Conservation (phyloP, 495 filamentous ascomycete genomes). For the Baudoinia panamericana region DNA sequence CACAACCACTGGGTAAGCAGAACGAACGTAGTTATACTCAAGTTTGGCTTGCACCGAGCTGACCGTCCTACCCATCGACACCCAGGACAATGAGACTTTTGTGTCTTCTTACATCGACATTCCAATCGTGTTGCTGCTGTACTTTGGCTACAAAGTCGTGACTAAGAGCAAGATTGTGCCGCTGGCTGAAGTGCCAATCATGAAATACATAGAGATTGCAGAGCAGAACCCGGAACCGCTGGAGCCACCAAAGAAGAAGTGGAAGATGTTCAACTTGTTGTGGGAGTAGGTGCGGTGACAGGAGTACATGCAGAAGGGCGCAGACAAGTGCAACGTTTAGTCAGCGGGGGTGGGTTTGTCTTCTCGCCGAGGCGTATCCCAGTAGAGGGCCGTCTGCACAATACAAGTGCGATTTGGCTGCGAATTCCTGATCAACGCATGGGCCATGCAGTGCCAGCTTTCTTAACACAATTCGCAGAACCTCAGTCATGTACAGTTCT, state of each 20-base stretch:
- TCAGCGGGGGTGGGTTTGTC: no score
- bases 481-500: no score
- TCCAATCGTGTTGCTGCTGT: constrained; percentile 43
- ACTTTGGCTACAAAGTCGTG: constrained; percentile 41
- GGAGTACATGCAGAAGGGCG: no score
- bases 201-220: constrained; percentile 6
- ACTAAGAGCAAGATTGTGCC: constrained; percentile 37
- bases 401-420: no score
- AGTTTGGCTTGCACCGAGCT: background rate
- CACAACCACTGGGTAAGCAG: constrained; percentile 4
- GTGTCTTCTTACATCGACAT: constrained; percentile 50
- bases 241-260: background rate
- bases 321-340: no score
- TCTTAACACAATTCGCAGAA: no score
- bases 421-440: no score
- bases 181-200: constrained; percentile 43
- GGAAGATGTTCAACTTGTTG: constrained; percentile 4
- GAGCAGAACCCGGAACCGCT: constrained; percentile 7
- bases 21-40: background rate
- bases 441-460: no score
- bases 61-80: constrained; percentile 20
- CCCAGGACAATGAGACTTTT: constrained; percentile 37
- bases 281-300: no score
- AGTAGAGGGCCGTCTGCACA: no score
- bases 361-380: no score